Conservation (phyloP, 345 rosid species). For the Linum usitatissimum region DNA sequence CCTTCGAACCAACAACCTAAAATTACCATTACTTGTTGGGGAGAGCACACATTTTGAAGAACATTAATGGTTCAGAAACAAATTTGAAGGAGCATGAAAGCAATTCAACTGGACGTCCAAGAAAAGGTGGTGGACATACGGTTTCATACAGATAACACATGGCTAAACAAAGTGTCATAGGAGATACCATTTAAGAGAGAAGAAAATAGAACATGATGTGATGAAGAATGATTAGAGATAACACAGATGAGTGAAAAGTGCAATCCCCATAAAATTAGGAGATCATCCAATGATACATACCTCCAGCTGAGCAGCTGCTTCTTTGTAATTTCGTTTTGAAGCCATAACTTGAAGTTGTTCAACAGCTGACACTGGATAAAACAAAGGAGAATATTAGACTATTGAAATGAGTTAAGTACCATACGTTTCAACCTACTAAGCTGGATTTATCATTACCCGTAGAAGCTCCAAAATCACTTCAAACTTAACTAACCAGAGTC, state of each 20-base stretch:
- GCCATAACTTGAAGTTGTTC: slow-evolving; percentile 99
- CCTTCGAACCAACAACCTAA: too few species aligned
- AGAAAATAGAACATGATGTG: background rate
- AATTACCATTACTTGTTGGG: too few species aligned
- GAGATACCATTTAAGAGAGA: background rate
- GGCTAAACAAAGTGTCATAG: background rate
- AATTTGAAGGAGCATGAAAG: too few species aligned
- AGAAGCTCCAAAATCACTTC: background rate
- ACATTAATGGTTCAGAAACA: too few species aligned
- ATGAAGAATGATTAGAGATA: background rate
- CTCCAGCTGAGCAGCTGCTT: slow-evolving; percentile 98
- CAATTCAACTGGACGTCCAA: too few species aligned
- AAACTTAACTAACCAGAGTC: background rate
- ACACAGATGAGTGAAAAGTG: background rate
- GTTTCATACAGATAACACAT: too few species aligned
- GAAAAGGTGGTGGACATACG: too few species aligned
- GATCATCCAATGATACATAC: slow-evolving; percentile 22
- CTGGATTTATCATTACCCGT: background rate
- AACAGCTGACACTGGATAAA: slow-evolving; percentile 79
- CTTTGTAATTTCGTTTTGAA: slow-evolving; percentile 89
- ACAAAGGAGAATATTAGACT: slow-evolving; percentile 16
- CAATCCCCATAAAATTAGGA: background rate
- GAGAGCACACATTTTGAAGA: too few species aligned
- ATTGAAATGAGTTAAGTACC: background rate
- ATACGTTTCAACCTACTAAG: background rate